Evolutionary conservation across 371 early-diverging fungal species (phyloP), one percentile per base, ranked within the genome.

Genomic region (Gilbertella persicaria): DNA sequence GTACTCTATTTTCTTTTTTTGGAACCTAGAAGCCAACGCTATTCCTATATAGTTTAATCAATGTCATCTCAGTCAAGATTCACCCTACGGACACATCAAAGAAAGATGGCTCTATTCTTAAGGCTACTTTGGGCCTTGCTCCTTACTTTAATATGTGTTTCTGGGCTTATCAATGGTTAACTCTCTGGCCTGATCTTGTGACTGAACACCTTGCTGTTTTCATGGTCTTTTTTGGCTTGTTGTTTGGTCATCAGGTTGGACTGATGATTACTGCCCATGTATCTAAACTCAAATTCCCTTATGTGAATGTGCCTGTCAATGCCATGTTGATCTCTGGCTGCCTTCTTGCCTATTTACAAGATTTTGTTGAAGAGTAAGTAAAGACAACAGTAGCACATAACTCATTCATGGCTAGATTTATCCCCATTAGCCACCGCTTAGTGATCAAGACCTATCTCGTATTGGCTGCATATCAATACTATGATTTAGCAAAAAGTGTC

Each of bases 251-350:
- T 64, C 89, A 88, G 42, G 92, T 93, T 43, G 87, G 89, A 20
- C 67, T 80, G 33, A 92, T 95, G 73, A 93, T 95, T 54, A 80
- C 90, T 5, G 87, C 91, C 16, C 95, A 95, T 64, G 93, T 95
- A 12, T 83, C 91, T 6, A 86, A 91, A 30, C 75, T 84, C 30
- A 71, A 77, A 6, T 95, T 91, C 78, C 94, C 94, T 6, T 78
- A 73, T 46, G 80, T 85, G 58, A 85, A 89, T 59, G 41, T 82
- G 5, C 89, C 92, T 23, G 67, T 89, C 41, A 58, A 37, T 30
- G 17, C 58, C 16, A 38, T 68, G 5, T 52, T 76, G 28, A 29
- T 85, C 20, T 52, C 88, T 29, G 94, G 92, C 29, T 83, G 84
- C n/a, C 36, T 78, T 13, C 80, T 90, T 50, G 82, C 86, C 30